These are phyloP conservation scores for Lactarius tabidus DNA, from an alignment of 768 basidiomycete genomes.

Conservation along the genomic window DNA sequence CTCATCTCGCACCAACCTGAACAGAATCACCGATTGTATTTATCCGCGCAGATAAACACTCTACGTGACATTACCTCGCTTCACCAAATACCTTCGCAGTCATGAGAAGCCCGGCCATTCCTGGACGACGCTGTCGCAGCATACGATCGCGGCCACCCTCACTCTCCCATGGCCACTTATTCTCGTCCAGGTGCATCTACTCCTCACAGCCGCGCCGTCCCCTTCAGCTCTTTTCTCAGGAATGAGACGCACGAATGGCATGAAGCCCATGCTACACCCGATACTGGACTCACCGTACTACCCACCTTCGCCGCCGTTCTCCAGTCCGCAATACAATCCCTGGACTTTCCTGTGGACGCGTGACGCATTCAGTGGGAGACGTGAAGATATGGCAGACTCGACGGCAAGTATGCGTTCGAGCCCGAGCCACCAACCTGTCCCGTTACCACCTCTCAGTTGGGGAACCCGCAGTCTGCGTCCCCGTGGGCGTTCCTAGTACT, in stretches of 20 bases:
- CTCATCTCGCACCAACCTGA: slow-evolving; percentile 15
- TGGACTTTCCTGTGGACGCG: no score
- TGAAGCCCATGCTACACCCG: slow-evolving; percentile 35
- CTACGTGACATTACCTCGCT: slow-evolving; percentile 9
- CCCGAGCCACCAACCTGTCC: slow-evolving; percentile 64
- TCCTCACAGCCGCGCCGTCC: slow-evolving; percentile 69
- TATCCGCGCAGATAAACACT: background rate
- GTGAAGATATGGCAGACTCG: slow-evolving; percentile 35
- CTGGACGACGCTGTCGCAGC: slow-evolving; percentile 55
- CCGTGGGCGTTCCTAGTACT: slow-evolving; percentile 38
- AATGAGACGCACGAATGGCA: slow-evolving; percentile 38
- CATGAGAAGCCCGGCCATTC: slow-evolving; percentile 58
- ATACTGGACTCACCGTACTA: slow-evolving; percentile 73
- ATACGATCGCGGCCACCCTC: slow-evolving; percentile 57
- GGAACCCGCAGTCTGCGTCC: slow-evolving; percentile 47
- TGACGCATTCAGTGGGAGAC: slow-evolving; percentile 20
- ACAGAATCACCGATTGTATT: no score
- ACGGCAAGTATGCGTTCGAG: slow-evolving; percentile 64
- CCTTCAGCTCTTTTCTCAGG: slow-evolving; percentile 62
- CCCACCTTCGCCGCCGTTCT: slow-evolving; percentile 71
- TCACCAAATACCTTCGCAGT: slow-evolving; percentile 34
- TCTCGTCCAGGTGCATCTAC: slow-evolving; percentile 67
- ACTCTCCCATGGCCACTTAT: slow-evolving; percentile 36
- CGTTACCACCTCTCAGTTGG: slow-evolving; percentile 48
- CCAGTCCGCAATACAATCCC: no score